Conservation (phyloP, 176 grass and related monocot genomes). For the Phoenix dactylifera region DNA sequence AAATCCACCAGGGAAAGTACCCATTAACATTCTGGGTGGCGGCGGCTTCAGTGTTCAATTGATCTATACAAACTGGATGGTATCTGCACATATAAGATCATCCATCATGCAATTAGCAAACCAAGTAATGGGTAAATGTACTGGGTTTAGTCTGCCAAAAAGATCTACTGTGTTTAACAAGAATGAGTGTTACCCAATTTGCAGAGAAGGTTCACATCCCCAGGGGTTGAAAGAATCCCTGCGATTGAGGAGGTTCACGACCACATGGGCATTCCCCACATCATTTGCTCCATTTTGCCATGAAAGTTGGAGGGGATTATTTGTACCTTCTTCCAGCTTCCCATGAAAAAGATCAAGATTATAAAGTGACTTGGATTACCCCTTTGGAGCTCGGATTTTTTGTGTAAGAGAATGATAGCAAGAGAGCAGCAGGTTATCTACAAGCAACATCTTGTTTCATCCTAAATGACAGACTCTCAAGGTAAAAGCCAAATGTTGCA, state of each 20-base stretch:
- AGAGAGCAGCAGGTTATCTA: no score
- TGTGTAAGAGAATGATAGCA: no score
- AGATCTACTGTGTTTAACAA: no score
- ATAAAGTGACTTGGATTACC: no score
- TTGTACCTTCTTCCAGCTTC: not conserved
- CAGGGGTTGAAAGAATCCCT: not conserved
- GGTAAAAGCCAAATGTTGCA: no score
- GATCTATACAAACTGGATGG: not conserved
- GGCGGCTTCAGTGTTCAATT: not conserved
- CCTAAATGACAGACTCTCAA: no score
- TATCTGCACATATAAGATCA: not conserved
- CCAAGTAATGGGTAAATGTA: not conserved
- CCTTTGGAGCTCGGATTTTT: no score
- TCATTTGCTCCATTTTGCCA: not conserved
- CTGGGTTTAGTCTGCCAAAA: not conserved
- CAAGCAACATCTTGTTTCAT: no score
- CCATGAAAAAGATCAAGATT: not conserved
- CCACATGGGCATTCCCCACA: not conserved
- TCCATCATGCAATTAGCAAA: not conserved
- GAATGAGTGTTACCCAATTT: not conserved
- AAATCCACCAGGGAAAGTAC: not conserved
- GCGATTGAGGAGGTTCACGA: not conserved
- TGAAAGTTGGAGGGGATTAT: not conserved
- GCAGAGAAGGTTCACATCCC: constrained; percentile 2
- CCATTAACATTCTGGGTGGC: not conserved